Evolutionary conservation across 345 rosid species (phyloP).

Genomic region (Xanthoceras sorbifolium): DNA sequence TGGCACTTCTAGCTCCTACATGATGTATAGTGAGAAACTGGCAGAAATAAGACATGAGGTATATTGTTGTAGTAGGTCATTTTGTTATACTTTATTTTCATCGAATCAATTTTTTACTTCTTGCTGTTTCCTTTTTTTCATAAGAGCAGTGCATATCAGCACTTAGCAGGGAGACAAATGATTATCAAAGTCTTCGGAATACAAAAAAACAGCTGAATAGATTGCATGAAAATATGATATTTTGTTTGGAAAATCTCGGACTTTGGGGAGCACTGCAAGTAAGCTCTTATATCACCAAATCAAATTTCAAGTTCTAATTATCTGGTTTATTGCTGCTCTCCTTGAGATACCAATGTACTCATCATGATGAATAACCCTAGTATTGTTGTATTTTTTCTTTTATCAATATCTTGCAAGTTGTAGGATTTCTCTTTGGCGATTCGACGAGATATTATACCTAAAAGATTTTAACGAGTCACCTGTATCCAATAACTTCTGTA

Average conservation of each 20-base stretch:
- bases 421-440: neutral
- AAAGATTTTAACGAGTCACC: neutral
- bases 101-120: conserved; percentile 18
- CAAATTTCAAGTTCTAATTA: conserved; percentile 12
- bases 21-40: conserved; percentile 38
- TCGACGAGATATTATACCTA: neutral
- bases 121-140: conserved; percentile 29
- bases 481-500: neutral
- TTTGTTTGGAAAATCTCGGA: conserved; percentile 72
- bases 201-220: conserved; percentile 55
- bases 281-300: conserved; percentile 28
- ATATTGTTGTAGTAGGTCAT: conserved; percentile 18
- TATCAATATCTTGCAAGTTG: neutral
- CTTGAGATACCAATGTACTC: neutral
- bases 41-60: conserved; percentile 64
- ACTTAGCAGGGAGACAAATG: conserved; percentile 49
- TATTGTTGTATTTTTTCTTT: neutral
- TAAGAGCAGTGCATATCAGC: conserved; percentile 66
- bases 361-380: neutral
- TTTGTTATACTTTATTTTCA: conserved; percentile 24
- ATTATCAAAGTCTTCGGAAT: conserved; percentile 49
- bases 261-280: conserved; percentile 84
- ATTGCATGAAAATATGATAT: conserved; percentile 69
- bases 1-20: conserved; percentile 35
- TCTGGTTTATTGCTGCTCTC: neutral